phyloP scores from a whole-genome alignment of 345 rosid genomes.

The Brassica nigra region DNA sequence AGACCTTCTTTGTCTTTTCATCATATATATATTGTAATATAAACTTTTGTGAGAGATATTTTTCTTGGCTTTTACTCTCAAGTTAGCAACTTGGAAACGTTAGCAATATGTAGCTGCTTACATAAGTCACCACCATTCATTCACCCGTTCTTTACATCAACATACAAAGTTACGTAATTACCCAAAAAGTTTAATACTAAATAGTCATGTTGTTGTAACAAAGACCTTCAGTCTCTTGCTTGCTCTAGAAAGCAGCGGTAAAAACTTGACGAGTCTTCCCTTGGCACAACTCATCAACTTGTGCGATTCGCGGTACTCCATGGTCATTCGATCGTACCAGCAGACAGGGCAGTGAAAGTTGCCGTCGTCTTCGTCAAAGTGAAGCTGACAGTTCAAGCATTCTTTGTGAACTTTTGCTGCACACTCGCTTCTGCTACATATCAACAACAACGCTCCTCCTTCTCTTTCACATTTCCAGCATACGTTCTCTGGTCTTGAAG shows the following conservation, averaged over 20 bases:
- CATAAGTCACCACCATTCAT: no score
- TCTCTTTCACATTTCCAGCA: constrained; percentile 32
- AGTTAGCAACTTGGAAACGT: not conserved
- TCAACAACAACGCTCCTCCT: not conserved
- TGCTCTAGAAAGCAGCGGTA: constrained; percentile 1
- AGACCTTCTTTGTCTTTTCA: no score
- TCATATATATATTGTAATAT: no score
- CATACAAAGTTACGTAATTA: no score
- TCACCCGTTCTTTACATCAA: no score
- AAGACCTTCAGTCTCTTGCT: constrained; percentile 9
- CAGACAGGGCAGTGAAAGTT: constrained; percentile 32
- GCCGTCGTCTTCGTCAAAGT: constrained; percentile 3
- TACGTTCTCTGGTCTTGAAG: constrained; percentile 10
- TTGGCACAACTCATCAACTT: constrained; percentile 12
- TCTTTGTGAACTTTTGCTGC: constrained; percentile 28
- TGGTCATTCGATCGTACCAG: constrained; percentile 15
- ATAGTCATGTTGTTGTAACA: not conserved
- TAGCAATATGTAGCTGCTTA: not conserved
- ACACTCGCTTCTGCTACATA: not conserved
- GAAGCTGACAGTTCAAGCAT: constrained; percentile 18
- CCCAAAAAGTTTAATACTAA: no score
- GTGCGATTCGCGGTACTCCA: constrained; percentile 24
- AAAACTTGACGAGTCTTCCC: constrained; percentile 18
- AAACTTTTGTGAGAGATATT: not conserved
- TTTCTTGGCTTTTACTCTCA: not conserved